Evolutionary conservation across 139 green algal genomes (phyloP), one percentile per base, ranked within the genome.

Genomic region (Pseudopediastrum boryanum): DNA sequence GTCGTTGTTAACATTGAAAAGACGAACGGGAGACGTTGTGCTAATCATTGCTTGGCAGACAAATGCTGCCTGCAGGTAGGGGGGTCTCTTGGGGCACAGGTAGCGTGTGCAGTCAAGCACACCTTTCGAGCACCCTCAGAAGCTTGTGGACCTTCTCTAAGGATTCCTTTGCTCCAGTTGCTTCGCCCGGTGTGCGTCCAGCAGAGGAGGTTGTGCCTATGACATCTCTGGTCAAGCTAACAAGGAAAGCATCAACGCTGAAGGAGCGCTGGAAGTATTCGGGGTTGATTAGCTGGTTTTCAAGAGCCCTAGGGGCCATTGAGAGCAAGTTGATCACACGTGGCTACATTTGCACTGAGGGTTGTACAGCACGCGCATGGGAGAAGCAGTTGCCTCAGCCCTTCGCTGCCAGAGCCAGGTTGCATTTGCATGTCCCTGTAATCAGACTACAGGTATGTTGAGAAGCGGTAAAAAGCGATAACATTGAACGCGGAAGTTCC

Each of bases 241-340:
- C 50, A 7, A 82, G 65, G 66, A 82, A 82, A 1, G 50, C 52
- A 29, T 82, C 75, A 2, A 76, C 51, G 50, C 36, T 76, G 51
- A 82, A 82, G 38, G 43, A 31, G 4, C 72, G 44, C 7, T 65
- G 46, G 21, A 80, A 78, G 41, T 78, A 78, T n/a, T n/a, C n/a
- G n/a, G n/a, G n/a, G n/a, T n/a, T n/a, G n/a, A n/a, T n/a, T n/a
- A n/a, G n/a, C n/a, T n/a, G n/a, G n/a, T n/a, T n/a, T n/a, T n/a
- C n/a, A n/a, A n/a, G n/a, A n/a, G n/a, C n/a, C n/a, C n/a, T n/a
- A n/a, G n/a, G n/a, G n/a, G n/a, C n/a, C n/a, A n/a, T n/a, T n/a
- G n/a, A n/a, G n/a, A n/a, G n/a, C n/a, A n/a, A n/a, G n/a, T n/a
- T n/a, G n/a, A n/a, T n/a, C n/a, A n/a, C n/a, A n/a, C n/a, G n/a